phyloP scores from a whole-genome alignment of 129 eudicot genomes.

The Ambrosia artemisiifolia region DNA sequence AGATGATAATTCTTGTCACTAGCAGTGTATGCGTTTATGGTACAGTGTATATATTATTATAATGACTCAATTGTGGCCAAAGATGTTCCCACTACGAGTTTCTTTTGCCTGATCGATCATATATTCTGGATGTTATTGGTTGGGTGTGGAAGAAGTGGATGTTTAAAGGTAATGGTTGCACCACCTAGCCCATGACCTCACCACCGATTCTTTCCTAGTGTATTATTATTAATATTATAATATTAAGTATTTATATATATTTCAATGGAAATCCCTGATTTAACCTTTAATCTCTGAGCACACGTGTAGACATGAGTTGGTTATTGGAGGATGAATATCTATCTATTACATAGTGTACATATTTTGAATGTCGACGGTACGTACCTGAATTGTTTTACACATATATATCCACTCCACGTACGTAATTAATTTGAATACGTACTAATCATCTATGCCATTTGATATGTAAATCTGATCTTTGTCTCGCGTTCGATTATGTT shows the following conservation, averaged over 20 bases:
- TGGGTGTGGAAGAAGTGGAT: slow-evolving; percentile 15
- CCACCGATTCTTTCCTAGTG: neutral
- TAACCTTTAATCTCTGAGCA: neutral
- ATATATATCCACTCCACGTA: neutral
- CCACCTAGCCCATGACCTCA: neutral
- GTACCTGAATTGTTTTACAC: neutral
- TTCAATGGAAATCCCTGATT: neutral
- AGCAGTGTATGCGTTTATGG: slow-evolving; percentile 11
- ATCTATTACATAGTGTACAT: no score
- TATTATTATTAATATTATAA: no score
- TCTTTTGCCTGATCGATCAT: slow-evolving; percentile 13
- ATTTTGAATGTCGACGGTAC: neutral
- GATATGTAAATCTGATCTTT: neutral
- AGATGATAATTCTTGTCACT: neutral
- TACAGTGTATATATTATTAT: neutral
- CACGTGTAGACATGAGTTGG: neutral
- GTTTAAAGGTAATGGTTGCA: slow-evolving; percentile 17
- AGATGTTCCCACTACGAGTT: slow-evolving; percentile 17
- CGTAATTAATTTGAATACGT: neutral
- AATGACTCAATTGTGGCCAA: slow-evolving; percentile 29
- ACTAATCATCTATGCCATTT: neutral
- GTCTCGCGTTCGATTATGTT: neutral
- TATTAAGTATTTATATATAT: neutral
- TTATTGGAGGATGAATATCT: neutral
- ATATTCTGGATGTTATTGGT: slow-evolving; percentile 17